Percentiles rank a stretch among this genome's conserved stretches.
These are phyloP conservation scores for Rhazya stricta DNA, from an alignment of 257 asterid species.

Conservation along the genomic window DNA sequence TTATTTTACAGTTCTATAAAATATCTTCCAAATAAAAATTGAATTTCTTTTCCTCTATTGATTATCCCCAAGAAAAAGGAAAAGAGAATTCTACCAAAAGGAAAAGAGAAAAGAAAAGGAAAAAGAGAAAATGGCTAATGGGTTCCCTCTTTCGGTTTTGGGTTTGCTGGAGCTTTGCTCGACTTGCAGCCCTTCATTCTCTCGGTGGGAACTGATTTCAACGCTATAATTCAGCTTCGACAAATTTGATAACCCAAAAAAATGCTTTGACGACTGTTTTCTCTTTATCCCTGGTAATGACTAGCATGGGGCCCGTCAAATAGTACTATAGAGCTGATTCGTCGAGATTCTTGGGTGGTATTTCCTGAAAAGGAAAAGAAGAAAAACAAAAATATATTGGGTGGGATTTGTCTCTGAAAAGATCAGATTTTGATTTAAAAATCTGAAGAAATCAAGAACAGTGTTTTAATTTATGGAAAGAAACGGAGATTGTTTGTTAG, in stretches of 20 bases:
- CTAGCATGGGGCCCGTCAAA: background rate
- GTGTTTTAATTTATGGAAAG: slow-evolving; percentile 36
- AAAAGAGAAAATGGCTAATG: no score
- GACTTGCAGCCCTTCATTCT: background rate
- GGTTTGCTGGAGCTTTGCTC: background rate
- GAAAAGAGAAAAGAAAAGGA: no score
- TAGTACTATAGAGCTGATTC: background rate
- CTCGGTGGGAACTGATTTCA: background rate
- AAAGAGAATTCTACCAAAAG: no score
- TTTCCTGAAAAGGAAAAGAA: background rate
- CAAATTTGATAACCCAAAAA: background rate
- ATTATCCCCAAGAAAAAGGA: no score
- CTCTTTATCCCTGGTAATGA: background rate
- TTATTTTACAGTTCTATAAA: no score
- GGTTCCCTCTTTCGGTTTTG: no score
- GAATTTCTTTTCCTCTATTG: no score
- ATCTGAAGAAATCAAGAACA: background rate
- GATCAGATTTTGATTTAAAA: background rate
- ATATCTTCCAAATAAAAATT: no score
- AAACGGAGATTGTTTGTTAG: slow-evolving; percentile 33
- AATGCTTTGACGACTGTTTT: background rate
- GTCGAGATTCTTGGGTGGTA: background rate
- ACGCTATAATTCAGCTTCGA: background rate
- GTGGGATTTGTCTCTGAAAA: slow-evolving; percentile 4
- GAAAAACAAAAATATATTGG: background rate